Base-by-base conservation (phyloP, 2,329 filamentous ascomycete genomes). In the Knufia petricola region DNA sequence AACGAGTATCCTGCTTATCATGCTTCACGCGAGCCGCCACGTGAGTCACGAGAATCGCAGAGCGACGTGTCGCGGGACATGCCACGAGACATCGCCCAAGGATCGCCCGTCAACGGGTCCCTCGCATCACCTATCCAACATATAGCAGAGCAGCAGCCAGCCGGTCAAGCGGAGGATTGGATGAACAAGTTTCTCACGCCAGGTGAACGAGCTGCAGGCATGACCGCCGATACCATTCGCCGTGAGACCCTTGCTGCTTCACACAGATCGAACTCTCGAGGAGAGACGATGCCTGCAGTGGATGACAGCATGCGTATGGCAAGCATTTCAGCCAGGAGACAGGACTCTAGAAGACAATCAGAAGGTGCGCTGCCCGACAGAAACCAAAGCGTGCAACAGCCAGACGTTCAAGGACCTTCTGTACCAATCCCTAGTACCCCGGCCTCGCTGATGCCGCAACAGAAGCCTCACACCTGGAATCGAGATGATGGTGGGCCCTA, bases 151-250 rank as follows among this genome's bases (percentile, higher is more conserved):
- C 32, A 31, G 23, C 38, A 39, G 24, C 44, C 44, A n/a, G n/a
- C 34, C 3, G n/a, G 28, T 28, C 19, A 19, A 9, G 44, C 7
- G 12, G 44, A 47, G 12, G 44, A 47, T 13, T 47, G 44, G 44
- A 69, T 82, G 61, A 76, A 75, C 56, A 80, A 80, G 54, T 82
- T 82, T 54, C 75, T 79, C 55, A 79, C 77, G 0, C 69, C 77
- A 8, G 74, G 71, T 43, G 77, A 81, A 47, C 74, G 72, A n/a
- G 65, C 67, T 37, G 61, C 64, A 20, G 67, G 71, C 21, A 38
- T 52, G 42, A 50, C 46, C 7, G 55, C 53, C 28, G 57, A 60
- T 10, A 50, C 51, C 6, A 39, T 52, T 26, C 55, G 56, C 15
- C 51, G 55, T 2, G 47, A 47, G n/a, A 47, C 32, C n/a, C 44